Evolutionary conservation across 1,139 yeast species (phyloP), one percentile per base, ranked within the genome.

Genomic region (Spencermartinsiella ligniputridi): DNA sequence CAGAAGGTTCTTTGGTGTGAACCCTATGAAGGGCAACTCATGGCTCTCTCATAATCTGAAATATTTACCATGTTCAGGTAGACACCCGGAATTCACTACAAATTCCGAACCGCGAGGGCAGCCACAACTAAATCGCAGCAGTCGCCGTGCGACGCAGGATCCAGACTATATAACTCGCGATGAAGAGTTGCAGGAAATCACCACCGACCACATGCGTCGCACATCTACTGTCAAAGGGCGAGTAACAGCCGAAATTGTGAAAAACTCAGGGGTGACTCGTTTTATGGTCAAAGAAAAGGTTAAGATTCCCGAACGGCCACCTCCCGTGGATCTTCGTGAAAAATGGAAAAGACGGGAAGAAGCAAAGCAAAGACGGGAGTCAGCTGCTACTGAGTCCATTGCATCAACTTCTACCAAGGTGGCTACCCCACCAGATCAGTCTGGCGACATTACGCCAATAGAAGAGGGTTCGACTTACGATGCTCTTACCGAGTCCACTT

Each of bases 281-380:
- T 27, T 27, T 27, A 5, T 27, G 32, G 32, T 27, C 32, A 27
- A n/a, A 8, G 32, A 27, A 15, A 27, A 27, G n/a, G 32, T 27
- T n/a, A 15, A 8, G 32, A 6, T 27, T 27, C 32, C 32, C 4
- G 5, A 6, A n/a, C 32, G 32, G 15, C 20, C 38, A 3, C 40
- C 40, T 24, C 33, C 33, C 25, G 25, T 17, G 5, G 40, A 37
- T 25, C 40, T 37, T 9, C 32, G 40, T 4, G 40, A 37, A 8
- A 37, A 24, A 13, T 37, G 40, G 40, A 22, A 16, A 22, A 16
- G 16, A 25, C 32, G 27, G 12, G 40, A 25, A 24, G 40, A 37
- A 33, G 32, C 32, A 21, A 20, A 24, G 12, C 16, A 15, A 8
- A 8, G 40, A 9, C 33, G 33, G n/a, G 32, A 37, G 18, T 25